Conservation (phyloP, 345 rosid genomes). For the Isatis tinctoria region DNA sequence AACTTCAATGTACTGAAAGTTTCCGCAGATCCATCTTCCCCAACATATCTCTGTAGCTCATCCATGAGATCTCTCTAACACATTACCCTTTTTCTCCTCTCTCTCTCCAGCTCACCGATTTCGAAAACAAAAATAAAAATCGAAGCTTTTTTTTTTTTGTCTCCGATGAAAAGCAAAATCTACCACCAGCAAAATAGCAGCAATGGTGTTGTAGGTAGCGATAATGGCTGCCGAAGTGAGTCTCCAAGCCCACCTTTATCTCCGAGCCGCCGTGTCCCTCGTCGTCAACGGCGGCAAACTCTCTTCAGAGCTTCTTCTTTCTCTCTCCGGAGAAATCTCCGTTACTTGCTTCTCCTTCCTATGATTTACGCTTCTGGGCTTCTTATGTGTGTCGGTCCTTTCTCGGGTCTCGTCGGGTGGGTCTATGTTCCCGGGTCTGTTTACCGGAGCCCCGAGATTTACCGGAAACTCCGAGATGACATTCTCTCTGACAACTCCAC, state of each 20-base stretch:
- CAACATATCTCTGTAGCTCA: not conserved
- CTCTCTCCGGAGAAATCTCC: conserved; percentile 54
- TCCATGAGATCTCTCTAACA: conserved; percentile 18
- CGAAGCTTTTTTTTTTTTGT: not conserved
- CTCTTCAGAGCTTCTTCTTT: conserved; percentile 51
- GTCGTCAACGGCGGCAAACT: conserved; percentile 56
- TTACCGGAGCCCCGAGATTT: conserved; percentile 75
- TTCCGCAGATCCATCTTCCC: conserved; percentile 19
- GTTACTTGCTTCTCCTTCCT: conserved; percentile 57
- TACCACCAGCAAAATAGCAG: conserved; percentile 30
- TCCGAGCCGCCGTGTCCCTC: conserved; percentile 43
- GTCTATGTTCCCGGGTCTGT: conserved; percentile 61
- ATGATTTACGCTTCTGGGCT: conserved; percentile 68
- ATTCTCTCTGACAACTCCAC: conserved; percentile 69
- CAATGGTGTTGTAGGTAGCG: conserved; percentile 34
- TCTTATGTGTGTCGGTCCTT: conserved; percentile 79
- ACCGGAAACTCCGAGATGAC: conserved; percentile 62
- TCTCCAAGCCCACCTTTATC: conserved; percentile 77
- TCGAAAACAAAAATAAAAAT: not conserved
- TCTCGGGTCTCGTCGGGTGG: conserved; percentile 54
- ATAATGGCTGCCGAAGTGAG: conserved; percentile 38
- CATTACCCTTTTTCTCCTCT: not conserved
- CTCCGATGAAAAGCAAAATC: conserved; percentile 41
- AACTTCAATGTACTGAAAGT: conserved; percentile 17
- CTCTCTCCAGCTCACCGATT: not conserved